A percentile compares a stretch with the other conserved stretches of the same genome.
Conservation (phyloP, 495 filamentous ascomycete species). For the Hypoxylon fragiforme region DNA sequence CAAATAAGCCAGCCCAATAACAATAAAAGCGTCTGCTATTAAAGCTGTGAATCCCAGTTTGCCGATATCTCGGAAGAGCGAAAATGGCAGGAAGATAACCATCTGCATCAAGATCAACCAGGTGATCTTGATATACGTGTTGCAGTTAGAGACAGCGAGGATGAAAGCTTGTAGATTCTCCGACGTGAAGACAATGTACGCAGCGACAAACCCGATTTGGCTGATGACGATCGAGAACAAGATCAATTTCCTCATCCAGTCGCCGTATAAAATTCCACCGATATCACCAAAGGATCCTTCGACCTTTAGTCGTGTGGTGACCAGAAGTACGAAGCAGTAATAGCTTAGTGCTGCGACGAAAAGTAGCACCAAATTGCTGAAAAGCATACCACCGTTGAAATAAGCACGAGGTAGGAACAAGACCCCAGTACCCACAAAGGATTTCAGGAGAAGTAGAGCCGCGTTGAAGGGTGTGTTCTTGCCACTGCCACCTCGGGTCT, state of each 20-base stretch:
- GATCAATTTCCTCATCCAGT: conserved; percentile 84
- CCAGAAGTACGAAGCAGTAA: conserved; percentile 93
- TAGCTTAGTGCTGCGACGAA: conserved; percentile 83
- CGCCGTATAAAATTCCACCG: conserved; percentile 87
- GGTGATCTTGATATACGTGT: conserved; percentile 78
- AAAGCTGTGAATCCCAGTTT: conserved; percentile 90
- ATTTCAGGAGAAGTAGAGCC: conserved; percentile 84
- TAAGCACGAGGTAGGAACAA: conserved; percentile 90
- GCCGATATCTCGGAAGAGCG: conserved; percentile 90
- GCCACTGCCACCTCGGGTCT: conserved; percentile 69
- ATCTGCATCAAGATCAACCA: conserved; percentile 91
- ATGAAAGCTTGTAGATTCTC: conserved; percentile 96
- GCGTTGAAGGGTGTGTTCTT: conserved; percentile 74
- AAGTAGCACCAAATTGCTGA: conserved; percentile 87
- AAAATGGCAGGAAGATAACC: conserved; percentile 89
- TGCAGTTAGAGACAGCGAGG: conserved; percentile 77
- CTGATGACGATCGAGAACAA: conserved; percentile 88
- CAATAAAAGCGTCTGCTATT: conserved; percentile 90
- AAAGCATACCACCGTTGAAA: conserved; percentile 95
- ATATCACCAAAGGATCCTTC: conserved; percentile 95
- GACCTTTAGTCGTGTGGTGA: conserved; percentile 80
- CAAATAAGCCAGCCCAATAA: conserved; percentile 87
- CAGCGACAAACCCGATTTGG: conserved; percentile 92
- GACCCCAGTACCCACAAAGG: conserved; percentile 97
- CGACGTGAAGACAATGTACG: conserved; percentile 98